phyloP scores from a whole-genome alignment of 352 stramenopile species.

The Phytopythium chamaehyphon region DNA sequence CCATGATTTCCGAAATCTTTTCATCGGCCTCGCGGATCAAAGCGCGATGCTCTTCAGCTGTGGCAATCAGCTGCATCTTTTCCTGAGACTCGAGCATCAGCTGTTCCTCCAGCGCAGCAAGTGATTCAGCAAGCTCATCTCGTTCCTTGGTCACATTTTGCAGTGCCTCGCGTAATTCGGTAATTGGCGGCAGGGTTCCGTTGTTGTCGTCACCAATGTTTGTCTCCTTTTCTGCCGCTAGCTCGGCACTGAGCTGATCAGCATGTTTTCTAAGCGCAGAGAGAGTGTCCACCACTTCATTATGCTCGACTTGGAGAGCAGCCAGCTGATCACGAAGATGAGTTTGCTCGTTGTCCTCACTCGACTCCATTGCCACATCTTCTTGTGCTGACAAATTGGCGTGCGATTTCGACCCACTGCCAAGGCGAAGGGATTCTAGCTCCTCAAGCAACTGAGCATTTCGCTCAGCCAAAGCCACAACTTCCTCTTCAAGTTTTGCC shows the following conservation, averaged over 20 bases:
- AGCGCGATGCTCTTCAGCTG: slow-evolving; percentile 6
- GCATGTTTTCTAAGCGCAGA: too few relatives aligned
- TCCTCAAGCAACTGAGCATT: slow-evolving; percentile 8
- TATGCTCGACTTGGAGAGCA: too few relatives aligned
- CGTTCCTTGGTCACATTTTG: slow-evolving; percentile 29
- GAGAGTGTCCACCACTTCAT: too few relatives aligned
- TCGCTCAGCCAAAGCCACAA: slow-evolving; percentile 7
- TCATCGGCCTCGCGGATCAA: slow-evolving; percentile 12
- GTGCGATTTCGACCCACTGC: too few relatives aligned
- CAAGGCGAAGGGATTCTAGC: slow-evolving; percentile 1
- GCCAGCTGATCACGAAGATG: too few relatives aligned
- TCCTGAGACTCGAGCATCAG: slow-evolving; percentile 51
- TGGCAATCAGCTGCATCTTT: slow-evolving; percentile 23
- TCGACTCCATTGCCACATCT: background rate
- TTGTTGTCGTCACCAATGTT: too few relatives aligned
- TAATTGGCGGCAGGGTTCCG: background rate
- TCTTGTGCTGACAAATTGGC: background rate
- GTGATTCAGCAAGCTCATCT: slow-evolving; percentile 38
- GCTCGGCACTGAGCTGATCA: too few relatives aligned
- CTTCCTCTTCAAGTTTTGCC: slow-evolving; percentile 4
- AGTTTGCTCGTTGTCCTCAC: background rate
- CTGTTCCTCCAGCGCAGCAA: slow-evolving; percentile 38
- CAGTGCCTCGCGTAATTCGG: slow-evolving; percentile 1
- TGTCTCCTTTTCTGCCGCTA: too few relatives aligned
- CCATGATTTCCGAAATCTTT: slow-evolving; percentile 10